Conservation (phyloP, 805 yeast species). For the Metschnikowia drakensbergensis region DNA sequence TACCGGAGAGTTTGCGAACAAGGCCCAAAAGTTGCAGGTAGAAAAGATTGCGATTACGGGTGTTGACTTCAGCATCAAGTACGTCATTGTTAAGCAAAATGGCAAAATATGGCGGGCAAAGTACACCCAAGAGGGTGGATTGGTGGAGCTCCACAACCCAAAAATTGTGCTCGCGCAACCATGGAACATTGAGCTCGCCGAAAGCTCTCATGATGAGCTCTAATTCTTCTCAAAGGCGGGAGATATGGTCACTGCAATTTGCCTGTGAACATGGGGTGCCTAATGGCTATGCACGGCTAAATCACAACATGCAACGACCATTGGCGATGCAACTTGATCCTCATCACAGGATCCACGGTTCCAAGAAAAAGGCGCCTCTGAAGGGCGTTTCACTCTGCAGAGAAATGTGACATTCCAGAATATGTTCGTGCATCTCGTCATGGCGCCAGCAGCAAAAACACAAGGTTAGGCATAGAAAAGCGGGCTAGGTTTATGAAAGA, state of each 20-base stretch:
- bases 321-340: too few species aligned
- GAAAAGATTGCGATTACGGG: slow-evolving; percentile 57
- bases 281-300: background rate
- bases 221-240: background rate
- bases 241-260: background rate
- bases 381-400: too few species aligned
- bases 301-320: background rate
- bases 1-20: slow-evolving; percentile 11
- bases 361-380: too few species aligned
- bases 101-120: slow-evolving; percentile 35
- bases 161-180: slow-evolving; percentile 5
- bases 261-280: background rate
- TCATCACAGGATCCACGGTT: too few species aligned
- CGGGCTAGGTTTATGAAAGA: too few species aligned
- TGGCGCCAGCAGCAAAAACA: too few species aligned
- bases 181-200: slow-evolving; percentile 9
- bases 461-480: too few species aligned
- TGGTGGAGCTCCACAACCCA: slow-evolving; percentile 11
- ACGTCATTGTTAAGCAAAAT: slow-evolving; percentile 34
- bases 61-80: slow-evolving; percentile 9
- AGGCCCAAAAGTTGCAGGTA: slow-evolving; percentile 38
- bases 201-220: slow-evolving; percentile 11
- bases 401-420: background rate
- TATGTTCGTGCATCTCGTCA: background rate
- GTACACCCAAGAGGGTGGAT: background rate